A percentile compares a stretch with the other conserved stretches of the same genome.
These are phyloP conservation scores for Lasiosphaeria hispida DNA, from an alignment of 495 filamentous ascomycete genomes.

Conservation along the genomic window DNA sequence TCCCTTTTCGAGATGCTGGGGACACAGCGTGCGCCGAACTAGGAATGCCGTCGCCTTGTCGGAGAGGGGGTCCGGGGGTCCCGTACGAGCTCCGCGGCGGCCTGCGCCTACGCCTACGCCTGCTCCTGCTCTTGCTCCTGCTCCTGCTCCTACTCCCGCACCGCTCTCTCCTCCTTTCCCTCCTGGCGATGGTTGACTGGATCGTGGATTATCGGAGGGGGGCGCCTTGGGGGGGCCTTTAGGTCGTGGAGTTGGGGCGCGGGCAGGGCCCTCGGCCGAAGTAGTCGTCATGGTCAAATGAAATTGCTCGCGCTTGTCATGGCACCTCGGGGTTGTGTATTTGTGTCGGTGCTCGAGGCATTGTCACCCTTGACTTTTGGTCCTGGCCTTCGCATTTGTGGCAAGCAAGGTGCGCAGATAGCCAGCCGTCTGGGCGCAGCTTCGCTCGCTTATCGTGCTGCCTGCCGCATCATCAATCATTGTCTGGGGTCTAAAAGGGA, in stretches of 20 bases:
- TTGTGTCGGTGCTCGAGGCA: not conserved
- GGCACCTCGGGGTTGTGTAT: not conserved
- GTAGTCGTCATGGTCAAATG: constrained; percentile 26
- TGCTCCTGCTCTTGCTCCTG: constrained; percentile 2
- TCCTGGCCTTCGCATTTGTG: not conserved
- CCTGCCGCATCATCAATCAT: constrained; percentile 2
- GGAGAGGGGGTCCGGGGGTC: constrained; percentile 43
- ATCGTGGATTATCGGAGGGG: constrained; percentile 16
- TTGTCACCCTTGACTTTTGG: not conserved
- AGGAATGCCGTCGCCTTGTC: constrained; percentile 51
- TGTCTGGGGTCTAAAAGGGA: constrained; percentile 15
- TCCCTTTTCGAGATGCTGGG: constrained; percentile 46
- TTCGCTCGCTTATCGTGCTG: constrained; percentile 18
- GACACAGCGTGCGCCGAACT: constrained; percentile 52
- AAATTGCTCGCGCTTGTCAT: not conserved
- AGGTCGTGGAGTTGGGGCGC: constrained; percentile 27
- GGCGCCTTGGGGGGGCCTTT: constrained; percentile 29
- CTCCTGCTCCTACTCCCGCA: no score
- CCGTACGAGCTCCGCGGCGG: constrained; percentile 31
- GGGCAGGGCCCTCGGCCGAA: constrained; percentile 24
- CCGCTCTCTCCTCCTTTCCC: not conserved
- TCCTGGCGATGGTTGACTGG: not conserved
- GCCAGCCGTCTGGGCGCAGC: not conserved
- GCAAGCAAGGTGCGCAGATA: not conserved
- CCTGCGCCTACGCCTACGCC: constrained; percentile 3